Evolutionary conservation across 208 protist species (phyloP).

Genomic region (Angomonas deanei): DNA sequence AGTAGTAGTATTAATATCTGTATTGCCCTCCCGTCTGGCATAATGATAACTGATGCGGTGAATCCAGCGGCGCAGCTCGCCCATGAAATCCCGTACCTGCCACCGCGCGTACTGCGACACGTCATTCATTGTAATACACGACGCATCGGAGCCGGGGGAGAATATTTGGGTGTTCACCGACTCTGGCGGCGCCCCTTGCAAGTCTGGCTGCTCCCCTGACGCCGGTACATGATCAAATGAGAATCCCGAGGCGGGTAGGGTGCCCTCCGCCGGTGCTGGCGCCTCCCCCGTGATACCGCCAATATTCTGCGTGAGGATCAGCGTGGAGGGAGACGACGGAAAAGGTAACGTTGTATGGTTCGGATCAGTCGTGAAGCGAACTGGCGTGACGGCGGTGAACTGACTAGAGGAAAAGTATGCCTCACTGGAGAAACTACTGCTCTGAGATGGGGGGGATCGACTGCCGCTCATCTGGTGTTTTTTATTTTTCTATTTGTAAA

Average conservation of each 20-base stretch:
- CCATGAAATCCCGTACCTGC: constrained; percentile 42
- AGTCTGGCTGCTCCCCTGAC: background rate
- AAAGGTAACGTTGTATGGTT: background rate
- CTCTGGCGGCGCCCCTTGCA: background rate
- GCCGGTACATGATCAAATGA: background rate
- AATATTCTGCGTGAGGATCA: constrained; percentile 76
- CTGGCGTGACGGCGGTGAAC: background rate
- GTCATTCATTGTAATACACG: background rate
- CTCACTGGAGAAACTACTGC: background rate
- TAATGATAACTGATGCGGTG: constrained; percentile 28
- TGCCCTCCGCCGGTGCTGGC: background rate
- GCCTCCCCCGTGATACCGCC: constrained; percentile 42
- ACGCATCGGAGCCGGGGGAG: background rate
- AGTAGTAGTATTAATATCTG: background rate
- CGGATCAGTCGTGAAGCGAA: background rate
- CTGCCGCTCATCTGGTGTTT: background rate
- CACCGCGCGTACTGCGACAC: constrained; percentile 10
- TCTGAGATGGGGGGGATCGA: background rate
- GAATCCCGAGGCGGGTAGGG: background rate
- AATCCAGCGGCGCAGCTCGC: constrained; percentile 52
- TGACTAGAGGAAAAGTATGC: background rate
- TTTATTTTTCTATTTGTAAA: background rate
- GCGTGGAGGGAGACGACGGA: constrained; percentile 31
- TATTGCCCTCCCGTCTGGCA: background rate
- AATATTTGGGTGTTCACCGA: background rate